Conservation (phyloP, 805 yeast species). For the Lipomyces lipofer region DNA sequence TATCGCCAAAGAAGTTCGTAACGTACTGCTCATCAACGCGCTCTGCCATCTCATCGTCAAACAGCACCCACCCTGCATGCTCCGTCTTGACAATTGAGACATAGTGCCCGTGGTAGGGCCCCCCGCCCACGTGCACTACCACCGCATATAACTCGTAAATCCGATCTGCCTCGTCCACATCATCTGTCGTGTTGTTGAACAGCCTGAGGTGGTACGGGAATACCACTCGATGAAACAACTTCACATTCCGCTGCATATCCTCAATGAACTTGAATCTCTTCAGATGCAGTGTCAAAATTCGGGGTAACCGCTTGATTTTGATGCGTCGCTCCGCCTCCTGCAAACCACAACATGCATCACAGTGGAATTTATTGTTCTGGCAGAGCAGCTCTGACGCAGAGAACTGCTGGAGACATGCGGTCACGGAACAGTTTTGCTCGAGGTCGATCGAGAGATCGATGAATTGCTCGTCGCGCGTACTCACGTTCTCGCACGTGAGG, state of each 20-base stretch:
- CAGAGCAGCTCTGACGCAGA: slow-evolving; percentile 82
- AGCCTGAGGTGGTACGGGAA: slow-evolving; percentile 75
- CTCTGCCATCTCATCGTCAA: slow-evolving; percentile 95
- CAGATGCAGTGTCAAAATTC: slow-evolving; percentile 75
- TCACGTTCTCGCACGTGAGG: slow-evolving; percentile 78
- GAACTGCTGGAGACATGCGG: slow-evolving; percentile 77
- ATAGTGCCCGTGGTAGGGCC: slow-evolving; percentile 97
- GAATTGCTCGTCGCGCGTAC: slow-evolving; percentile 81
- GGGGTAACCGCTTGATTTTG: slow-evolving; percentile 74
- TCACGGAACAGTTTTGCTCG: slow-evolving; percentile 69
- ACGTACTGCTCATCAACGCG: slow-evolving; percentile 81
- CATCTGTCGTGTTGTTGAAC: slow-evolving; percentile 61
- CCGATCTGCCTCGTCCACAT: slow-evolving; percentile 52
- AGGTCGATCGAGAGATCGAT: slow-evolving; percentile 85
- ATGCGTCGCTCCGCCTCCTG: slow-evolving; percentile 94
- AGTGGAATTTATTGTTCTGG: slow-evolving; percentile 87
- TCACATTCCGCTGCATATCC: slow-evolving; percentile 73
- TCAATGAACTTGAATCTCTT: slow-evolving; percentile 93
- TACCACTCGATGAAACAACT: slow-evolving; percentile 78
- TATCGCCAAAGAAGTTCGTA: slow-evolving; percentile 81
- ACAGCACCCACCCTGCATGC: slow-evolving; percentile 81
- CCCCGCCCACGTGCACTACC: slow-evolving; percentile 94
- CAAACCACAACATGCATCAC: slow-evolving; percentile 84
- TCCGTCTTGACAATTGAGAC: slow-evolving; percentile 80
- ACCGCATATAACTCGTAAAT: slow-evolving; percentile 81